Evolutionary conservation across 352 stramenopile species (phyloP).

Genomic region (Phytophthora agathidicida): DNA sequence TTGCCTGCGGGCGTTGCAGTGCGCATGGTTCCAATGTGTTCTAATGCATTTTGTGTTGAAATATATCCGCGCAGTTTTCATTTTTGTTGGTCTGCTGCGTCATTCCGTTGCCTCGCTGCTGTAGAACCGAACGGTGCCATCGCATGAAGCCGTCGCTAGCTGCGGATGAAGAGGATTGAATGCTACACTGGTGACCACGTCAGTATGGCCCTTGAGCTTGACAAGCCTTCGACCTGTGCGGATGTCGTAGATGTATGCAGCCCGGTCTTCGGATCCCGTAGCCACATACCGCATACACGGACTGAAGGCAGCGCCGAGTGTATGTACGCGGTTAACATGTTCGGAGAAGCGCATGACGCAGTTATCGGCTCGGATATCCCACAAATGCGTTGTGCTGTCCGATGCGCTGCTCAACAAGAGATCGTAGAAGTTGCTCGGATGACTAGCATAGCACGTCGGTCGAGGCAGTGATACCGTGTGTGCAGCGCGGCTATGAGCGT

Average conservation of each 20-base stretch:
- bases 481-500: slow-evolving; percentile 63
- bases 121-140: slow-evolving; percentile 75
- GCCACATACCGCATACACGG: slow-evolving; percentile 92
- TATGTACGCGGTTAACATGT: slow-evolving; percentile 86
- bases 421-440: slow-evolving; percentile 83
- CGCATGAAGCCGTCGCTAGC: slow-evolving; percentile 83
- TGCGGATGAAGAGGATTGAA: slow-evolving; percentile 85
- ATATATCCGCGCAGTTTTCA: slow-evolving; percentile 42
- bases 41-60: slow-evolving; percentile 51
- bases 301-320: slow-evolving; percentile 76
- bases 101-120: slow-evolving; percentile 15
- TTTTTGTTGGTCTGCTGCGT: slow-evolving; percentile 12
- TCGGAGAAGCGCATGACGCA: slow-evolving; percentile 86
- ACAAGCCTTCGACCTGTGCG: slow-evolving; percentile 65
- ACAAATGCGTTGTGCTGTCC: slow-evolving; percentile 78
- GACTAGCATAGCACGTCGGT: slow-evolving; percentile 70
- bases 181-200: slow-evolving; percentile 79
- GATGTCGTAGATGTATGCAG: slow-evolving; percentile 87
- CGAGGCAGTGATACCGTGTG: slow-evolving; percentile 74
- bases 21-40: slow-evolving; percentile 36
- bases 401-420: slow-evolving; percentile 77
- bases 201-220: slow-evolving; percentile 69
- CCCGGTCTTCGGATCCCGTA: slow-evolving; percentile 86
- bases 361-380: slow-evolving; percentile 88
- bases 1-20: slow-evolving; percentile 22